These are phyloP conservation scores for Chimonanthus salicifolius DNA, from an alignment of 164 flowering plant species.

Conservation along the genomic window DNA sequence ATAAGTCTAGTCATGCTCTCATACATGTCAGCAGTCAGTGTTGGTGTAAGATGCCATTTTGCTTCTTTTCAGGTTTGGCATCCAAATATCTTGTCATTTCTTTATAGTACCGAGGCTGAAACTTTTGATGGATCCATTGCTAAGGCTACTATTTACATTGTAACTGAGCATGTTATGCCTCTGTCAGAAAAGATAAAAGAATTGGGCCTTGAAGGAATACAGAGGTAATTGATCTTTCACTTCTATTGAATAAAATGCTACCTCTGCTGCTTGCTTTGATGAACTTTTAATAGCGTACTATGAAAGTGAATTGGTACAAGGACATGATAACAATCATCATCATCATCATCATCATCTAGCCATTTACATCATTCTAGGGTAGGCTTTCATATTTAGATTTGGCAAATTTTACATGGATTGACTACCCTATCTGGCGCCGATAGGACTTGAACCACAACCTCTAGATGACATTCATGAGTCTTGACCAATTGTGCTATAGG, in stretches of 20 bases:
- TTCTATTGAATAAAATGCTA: neutral
- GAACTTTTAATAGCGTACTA: neutral
- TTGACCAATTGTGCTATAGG: too few species aligned
- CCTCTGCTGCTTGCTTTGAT: neutral
- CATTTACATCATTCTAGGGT: too few species aligned
- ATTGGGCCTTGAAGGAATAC: constrained; percentile 83
- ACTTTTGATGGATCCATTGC: constrained; percentile 58
- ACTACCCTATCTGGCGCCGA: too few species aligned
- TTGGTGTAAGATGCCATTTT: neutral
- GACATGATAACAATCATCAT: too few species aligned
- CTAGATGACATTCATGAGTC: too few species aligned
- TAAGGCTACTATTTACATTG: constrained; percentile 82
- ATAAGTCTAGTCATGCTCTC: neutral
- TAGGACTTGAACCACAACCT: too few species aligned
- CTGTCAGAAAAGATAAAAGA: constrained; percentile 93
- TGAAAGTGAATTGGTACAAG: neutral
- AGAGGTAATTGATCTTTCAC: constrained; percentile 49
- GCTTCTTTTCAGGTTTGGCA: constrained; percentile 79
- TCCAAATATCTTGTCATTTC: constrained; percentile 93
- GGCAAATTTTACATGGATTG: too few species aligned
- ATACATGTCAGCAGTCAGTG: neutral
- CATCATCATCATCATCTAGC: too few species aligned
- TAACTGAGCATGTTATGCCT: constrained; percentile 97
- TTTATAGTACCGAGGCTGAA: constrained; percentile 88
- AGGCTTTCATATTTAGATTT: too few species aligned